phyloP scores from a whole-genome alignment of 169 alveolate genomes.

The Cryptosporidium xiaoi region DNA sequence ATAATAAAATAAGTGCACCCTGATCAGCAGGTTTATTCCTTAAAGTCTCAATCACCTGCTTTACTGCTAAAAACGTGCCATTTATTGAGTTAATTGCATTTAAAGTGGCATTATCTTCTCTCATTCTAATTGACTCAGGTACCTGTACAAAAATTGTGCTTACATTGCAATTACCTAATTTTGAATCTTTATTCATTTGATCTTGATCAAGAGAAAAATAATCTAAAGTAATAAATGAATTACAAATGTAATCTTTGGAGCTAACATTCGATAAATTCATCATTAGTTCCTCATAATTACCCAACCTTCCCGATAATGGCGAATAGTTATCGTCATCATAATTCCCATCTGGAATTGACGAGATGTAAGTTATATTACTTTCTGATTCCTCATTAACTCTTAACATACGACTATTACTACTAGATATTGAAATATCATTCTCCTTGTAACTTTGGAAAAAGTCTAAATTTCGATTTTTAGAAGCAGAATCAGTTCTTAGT shows the following conservation, averaged over 20 bases:
- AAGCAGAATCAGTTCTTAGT: too few relatives aligned
- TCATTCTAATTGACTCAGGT: not conserved
- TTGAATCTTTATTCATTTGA: not conserved
- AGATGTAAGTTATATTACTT: too few relatives aligned
- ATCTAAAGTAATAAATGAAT: not conserved
- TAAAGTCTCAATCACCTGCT: slow-evolving; percentile 6
- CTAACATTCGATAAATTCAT: not conserved
- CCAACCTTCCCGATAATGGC: not conserved
- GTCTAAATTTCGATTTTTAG: too few relatives aligned
- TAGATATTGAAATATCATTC: too few relatives aligned
- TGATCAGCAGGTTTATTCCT: slow-evolving; percentile 8
- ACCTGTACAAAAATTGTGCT: not conserved
- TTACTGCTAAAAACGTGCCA: slow-evolving; percentile 38
- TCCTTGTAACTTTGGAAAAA: too few relatives aligned
- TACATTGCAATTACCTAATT: not conserved
- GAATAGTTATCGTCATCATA: not conserved
- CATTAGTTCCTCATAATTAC: not conserved
- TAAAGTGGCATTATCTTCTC: not conserved
- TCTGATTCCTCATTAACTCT: too few relatives aligned
- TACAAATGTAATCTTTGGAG: not conserved
- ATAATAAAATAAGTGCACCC: slow-evolving; percentile 16
- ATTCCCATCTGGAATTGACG: not conserved
- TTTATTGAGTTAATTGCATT: slow-evolving; percentile 31
- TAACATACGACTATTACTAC: too few relatives aligned
- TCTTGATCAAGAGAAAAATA: not conserved